Conservation (phyloP, 179 eudicot genomes). For the Vitellaria paradoxa region DNA sequence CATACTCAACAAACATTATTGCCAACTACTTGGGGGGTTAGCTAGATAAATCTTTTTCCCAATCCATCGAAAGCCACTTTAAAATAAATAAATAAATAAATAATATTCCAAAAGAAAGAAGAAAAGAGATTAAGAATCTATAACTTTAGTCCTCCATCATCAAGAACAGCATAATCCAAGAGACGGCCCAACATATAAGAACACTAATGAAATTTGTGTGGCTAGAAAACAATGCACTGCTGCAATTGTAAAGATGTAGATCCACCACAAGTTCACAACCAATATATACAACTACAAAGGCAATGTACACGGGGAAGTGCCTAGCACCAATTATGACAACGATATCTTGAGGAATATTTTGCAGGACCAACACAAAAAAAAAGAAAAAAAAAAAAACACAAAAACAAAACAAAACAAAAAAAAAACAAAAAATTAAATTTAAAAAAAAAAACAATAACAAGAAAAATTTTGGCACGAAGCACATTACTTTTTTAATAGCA, state of each 20-base stretch:
- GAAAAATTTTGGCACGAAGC: constrained; percentile 9
- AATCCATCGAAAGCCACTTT: too few species aligned
- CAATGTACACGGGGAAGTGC: neutral
- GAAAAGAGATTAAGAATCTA: neutral
- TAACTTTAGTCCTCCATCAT: neutral
- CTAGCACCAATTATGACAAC: neutral
- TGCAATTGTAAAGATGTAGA: neutral
- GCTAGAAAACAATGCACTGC: neutral
- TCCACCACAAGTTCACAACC: neutral
- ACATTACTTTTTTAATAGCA: constrained; percentile 60
- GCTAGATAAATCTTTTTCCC: too few species aligned
- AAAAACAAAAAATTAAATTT: too few species aligned
- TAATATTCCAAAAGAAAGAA: constrained; percentile 8
- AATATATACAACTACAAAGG: neutral
- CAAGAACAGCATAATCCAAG: neutral
- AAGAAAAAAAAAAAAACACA: constrained; percentile 1
- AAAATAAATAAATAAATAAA: neutral
- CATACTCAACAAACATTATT: neutral
- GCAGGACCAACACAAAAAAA: neutral
- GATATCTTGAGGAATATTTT: neutral
- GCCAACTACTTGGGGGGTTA: too few species aligned
- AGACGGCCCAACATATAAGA: neutral
- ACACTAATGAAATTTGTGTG: constrained; percentile 3
- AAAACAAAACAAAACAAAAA: too few species aligned
- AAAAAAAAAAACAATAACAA: constrained; percentile 9